Base-by-base conservation (phyloP, 163 green algal species). In the Scenedesmus sp. region DNA sequence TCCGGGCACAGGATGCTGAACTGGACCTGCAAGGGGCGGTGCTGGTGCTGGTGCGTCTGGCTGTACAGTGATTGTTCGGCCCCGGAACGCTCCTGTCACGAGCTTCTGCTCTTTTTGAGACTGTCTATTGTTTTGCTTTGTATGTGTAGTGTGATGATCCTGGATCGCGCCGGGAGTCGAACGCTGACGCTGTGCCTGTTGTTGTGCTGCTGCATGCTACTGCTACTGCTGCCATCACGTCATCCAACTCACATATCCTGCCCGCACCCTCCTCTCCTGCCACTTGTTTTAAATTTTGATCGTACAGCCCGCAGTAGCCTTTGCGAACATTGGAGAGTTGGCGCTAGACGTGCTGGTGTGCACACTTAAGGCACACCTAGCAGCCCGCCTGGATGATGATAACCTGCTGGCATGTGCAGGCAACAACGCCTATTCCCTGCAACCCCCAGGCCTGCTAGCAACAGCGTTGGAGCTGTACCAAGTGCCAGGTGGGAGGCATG, bases 301-400 rank as follows among this genome's bases (percentile, higher is more conserved):
- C 59, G 44, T 30, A n/a, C 91, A 97, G 92, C 94, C 96, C 37
- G 94, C 94, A 15, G 95, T 97, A 0, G 88, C 92, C 5, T 87
- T 95, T 13, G 97, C 92, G 40, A 98, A 98, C 87, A 95, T 98
- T 15, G 96, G 96, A 16, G 96, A 98, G 91, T 95, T 98, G 26
- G 94, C 97, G 0, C 61, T 96, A 0, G 96, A 98, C 51, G 91
- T 97, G 9, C 73, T 98, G 26, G 91, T 98, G 37, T 85, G 93
- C 30, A 95, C 93, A 0, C 84, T 96, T 0, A 40, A 68, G 33
- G 70, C 93, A 2, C 59, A 65, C 1, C 88, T 93, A 0, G 65
- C 94, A 3, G 96, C 90, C 1, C 70, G 90, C 6, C 51, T 98
- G 12, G 90, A 94, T 42, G 89, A 96, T n/a, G 40, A 56, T 0